These are phyloP conservation scores for Kodamaea restingae DNA, from an alignment of 805 yeast genomes.

Conservation along the genomic window DNA sequence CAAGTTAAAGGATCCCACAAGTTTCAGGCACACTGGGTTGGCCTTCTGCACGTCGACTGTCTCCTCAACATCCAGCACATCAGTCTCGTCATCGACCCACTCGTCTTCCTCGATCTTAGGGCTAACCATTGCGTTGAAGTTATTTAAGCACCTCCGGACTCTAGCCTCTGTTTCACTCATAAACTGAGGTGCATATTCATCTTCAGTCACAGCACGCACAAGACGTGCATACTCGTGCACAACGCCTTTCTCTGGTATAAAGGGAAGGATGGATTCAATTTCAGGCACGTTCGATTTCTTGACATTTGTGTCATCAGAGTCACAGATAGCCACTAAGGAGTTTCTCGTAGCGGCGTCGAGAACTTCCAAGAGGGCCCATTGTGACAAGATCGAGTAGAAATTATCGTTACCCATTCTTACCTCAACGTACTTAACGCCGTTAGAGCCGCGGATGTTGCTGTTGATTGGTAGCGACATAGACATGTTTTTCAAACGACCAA, in stretches of 20 bases:
- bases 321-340: slow-evolving; percentile 20
- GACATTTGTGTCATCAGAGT: slow-evolving; percentile 5
- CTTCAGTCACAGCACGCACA: slow-evolving; percentile 16
- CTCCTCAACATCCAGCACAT: slow-evolving; percentile 11
- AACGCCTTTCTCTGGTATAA: not conserved
- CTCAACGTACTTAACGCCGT: slow-evolving; percentile 30
- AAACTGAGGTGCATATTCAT: slow-evolving; percentile 16
- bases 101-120: slow-evolving; percentile 22
- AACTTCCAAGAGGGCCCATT: slow-evolving; percentile 37
- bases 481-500: slow-evolving; percentile 27
- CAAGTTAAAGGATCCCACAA: slow-evolving; percentile 28
- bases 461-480: slow-evolving; percentile 21
- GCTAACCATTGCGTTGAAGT: slow-evolving; percentile 18
- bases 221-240: slow-evolving; percentile 14
- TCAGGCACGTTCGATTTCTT: not conserved
- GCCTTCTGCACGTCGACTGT: not conserved
- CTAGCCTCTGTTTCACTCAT: slow-evolving; percentile 12
- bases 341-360: slow-evolving; percentile 28
- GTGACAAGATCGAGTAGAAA: slow-evolving; percentile 25
- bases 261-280: not conserved
- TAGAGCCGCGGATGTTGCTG: slow-evolving; percentile 11
- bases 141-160: slow-evolving; percentile 14
- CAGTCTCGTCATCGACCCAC: slow-evolving; percentile 8
- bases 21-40: slow-evolving; percentile 1
- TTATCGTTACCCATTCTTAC: slow-evolving; percentile 15